phyloP scores from a whole-genome alignment of 2,329 filamentous ascomycete species.

The Arthrobotrys pseudoclavata region DNA sequence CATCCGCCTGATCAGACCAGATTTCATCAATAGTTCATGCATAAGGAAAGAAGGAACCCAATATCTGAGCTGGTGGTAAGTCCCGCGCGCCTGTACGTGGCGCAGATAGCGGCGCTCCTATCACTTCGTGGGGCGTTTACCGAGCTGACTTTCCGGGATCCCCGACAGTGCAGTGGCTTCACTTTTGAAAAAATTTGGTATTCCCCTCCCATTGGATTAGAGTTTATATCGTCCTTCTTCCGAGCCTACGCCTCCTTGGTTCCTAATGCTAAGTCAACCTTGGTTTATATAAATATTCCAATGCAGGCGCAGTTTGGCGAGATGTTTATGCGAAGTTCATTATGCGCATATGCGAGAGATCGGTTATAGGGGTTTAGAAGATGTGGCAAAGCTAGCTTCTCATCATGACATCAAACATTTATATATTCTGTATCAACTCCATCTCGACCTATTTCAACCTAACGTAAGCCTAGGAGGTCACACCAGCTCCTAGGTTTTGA shows the following conservation, averaged over 20 bases:
- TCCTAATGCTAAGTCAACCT: not conserved
- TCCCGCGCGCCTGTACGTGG: not conserved
- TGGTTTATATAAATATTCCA: too few relatives aligned
- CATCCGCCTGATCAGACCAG: not conserved
- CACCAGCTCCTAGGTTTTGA: too few relatives aligned
- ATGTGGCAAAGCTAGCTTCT: not conserved
- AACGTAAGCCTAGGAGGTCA: too few relatives aligned
- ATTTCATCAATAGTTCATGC: not conserved
- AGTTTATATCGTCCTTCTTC: too few relatives aligned
- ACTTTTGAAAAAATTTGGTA: not conserved
- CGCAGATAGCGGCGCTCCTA: not conserved
- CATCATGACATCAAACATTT: too few relatives aligned
- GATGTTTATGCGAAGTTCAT: not conserved
- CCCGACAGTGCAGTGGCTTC: too few relatives aligned
- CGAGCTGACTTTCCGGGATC: too few relatives aligned
- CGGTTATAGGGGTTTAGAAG: not conserved
- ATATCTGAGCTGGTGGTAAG: not conserved
- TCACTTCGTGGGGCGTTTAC: not conserved
- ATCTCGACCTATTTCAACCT: too few relatives aligned
- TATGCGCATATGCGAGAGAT: not conserved
- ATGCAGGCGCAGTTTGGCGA: not conserved
- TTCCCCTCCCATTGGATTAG: too few relatives aligned
- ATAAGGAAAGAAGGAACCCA: not conserved
- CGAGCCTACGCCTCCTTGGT: too few relatives aligned
- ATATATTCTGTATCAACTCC: too few relatives aligned